phyloP scores from a whole-genome alignment of 164 flowering plant species.

The Aristolochia contorta region DNA sequence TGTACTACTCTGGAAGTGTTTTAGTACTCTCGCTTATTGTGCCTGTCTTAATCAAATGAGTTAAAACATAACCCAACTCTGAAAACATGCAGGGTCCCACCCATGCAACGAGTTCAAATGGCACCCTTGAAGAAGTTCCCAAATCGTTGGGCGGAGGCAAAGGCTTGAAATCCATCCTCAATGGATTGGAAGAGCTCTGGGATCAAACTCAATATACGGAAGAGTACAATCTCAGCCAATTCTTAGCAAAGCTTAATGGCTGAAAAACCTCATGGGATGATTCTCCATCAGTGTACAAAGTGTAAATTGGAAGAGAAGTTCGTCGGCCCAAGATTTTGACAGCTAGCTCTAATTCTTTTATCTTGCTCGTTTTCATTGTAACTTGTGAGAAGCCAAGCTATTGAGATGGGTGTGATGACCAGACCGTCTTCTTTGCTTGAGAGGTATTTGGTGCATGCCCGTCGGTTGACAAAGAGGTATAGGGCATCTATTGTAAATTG shows the following conservation, averaged over 20 bases:
- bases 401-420: neutral
- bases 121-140: slow-evolving; percentile 31
- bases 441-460: neutral
- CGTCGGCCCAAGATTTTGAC: slow-evolving; percentile 28
- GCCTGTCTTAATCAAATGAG: neutral
- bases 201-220: slow-evolving; percentile 95
- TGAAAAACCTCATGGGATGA: slow-evolving; percentile 17
- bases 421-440: neutral
- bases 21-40: too few species aligned
- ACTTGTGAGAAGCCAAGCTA: slow-evolving; percentile 3
- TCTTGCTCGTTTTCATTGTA: slow-evolving; percentile 4
- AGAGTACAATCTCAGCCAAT: slow-evolving; percentile 81
- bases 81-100: slow-evolving; percentile 29
- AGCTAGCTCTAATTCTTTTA: slow-evolving; percentile 5
- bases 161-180: slow-evolving; percentile 81
- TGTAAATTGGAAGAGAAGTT: slow-evolving; percentile 24
- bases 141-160: slow-evolving; percentile 47
- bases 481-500: neutral
- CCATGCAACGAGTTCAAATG: slow-evolving; percentile 24
- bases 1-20: too few species aligned
- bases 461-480: too few species aligned
- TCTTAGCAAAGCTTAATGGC: slow-evolving; percentile 75
- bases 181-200: slow-evolving; percentile 93
- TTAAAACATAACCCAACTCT: neutral
- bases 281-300: slow-evolving; percentile 21